Evolutionary conservation across 2,329 filamentous ascomycete species (phyloP), one percentile per base, ranked within the genome.

Genomic region (Clarireedia paspali): DNA sequence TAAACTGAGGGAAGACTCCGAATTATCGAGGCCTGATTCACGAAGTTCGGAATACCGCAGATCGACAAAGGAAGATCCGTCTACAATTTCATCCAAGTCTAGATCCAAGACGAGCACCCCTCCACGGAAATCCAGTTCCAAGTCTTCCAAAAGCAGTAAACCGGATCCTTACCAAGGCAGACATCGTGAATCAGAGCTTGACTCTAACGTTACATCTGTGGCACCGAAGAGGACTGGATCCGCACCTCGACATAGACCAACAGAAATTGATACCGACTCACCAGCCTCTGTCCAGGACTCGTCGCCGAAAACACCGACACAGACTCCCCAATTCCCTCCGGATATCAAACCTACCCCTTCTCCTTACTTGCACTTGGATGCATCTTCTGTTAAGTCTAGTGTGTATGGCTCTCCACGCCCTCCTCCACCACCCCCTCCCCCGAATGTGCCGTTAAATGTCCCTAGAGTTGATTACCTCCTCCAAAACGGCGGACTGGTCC

Each of bases 391-490:
- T 17, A 58, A 59, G 40, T 62, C 59, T 42, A 55, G 70, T 68
- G 38, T 65, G 44, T 64, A 65, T 52, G 60, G 65, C 45, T 68
- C 65, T 14, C 65, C 66, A 42, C 64, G 62, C 15, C 83, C 89
- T 1, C 89, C 89, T 0, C 90, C 91, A 0, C 91, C 88, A 2
- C 87, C 89, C 1, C 84, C 87, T 0, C 81, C 62, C 74, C 84
- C 51, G 62, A 59, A 61, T 57, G 67, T 79, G 42, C 77, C 81
- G 38, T 77, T 85, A 45, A 84, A 90, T 42, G 79, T 85, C 12
- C 92, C 92, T 0, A 82, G 89, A 59, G 91, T 97, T 17, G 92
- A 97, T 69, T 97, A 97, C 68, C 77, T 97, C 17, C 78, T 96
- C 54, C 89, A 94, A 65, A 87, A 96, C 70, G 92, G 92, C 40